Evolutionary conservation across 345 rosid species (phyloP).

Genomic region (Citrus inodora): DNA sequence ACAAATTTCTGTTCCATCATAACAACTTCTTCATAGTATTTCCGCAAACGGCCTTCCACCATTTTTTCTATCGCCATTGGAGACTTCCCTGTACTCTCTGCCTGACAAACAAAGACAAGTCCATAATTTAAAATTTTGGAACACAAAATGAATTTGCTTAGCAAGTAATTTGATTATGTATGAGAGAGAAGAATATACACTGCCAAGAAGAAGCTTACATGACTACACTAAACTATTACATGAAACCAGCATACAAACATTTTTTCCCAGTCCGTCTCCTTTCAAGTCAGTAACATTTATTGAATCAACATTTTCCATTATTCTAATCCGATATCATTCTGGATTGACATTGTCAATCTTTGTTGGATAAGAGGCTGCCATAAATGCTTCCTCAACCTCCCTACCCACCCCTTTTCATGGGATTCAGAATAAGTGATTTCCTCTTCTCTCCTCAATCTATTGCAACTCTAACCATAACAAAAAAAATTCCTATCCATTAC

Average conservation of each 20-base stretch:
- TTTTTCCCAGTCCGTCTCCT: neutral
- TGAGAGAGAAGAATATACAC: neutral
- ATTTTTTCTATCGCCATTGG: conserved; percentile 84
- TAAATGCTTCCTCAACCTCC: neutral
- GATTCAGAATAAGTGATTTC: neutral
- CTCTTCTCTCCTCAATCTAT: neutral
- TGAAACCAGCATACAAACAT: neutral
- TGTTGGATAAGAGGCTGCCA: neutral
- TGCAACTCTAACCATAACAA: neutral
- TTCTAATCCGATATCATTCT: neutral
- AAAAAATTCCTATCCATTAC: neutral
- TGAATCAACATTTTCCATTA: neutral
- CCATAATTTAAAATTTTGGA: neutral
- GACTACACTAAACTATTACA: neutral
- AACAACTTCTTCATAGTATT: conserved; percentile 29
- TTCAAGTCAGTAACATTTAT: neutral
- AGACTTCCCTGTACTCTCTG: conserved; percentile 77
- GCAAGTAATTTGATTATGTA: neutral
- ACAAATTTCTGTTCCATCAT: neutral
- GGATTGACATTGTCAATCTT: neutral
- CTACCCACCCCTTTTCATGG: neutral
- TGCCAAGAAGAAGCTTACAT: neutral
- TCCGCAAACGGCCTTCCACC: conserved; percentile 76
- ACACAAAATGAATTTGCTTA: neutral
- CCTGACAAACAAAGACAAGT: conserved; percentile 49